A percentile compares a stretch with the other conserved stretches of the same genome.
phyloP scores from a whole-genome alignment of 1,139 yeast genomes.

The Yamadazyma diospyri region DNA sequence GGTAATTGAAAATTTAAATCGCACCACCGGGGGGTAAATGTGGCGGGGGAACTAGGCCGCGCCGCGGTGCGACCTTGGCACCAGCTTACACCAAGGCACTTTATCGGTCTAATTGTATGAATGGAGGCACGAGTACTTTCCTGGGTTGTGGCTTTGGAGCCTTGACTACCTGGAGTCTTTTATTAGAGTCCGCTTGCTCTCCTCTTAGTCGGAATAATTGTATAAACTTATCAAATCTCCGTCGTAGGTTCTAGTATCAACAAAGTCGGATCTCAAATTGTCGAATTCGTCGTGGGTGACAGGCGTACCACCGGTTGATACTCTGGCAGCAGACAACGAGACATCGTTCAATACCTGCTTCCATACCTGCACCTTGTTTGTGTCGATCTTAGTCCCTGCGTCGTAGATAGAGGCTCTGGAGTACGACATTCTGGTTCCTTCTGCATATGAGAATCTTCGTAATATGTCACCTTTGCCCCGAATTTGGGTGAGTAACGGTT shows the following conservation, averaged over 20 bases:
- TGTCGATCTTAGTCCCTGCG: not conserved
- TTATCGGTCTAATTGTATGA: too few species aligned
- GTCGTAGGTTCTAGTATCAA: constrained; percentile 9
- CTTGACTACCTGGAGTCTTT: too few species aligned
- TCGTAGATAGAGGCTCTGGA: too few species aligned
- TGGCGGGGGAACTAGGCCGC: not conserved
- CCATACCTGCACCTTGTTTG: constrained; percentile 21
- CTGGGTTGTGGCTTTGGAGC: too few species aligned
- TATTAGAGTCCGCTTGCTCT: too few species aligned
- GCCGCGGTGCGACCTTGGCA: not conserved
- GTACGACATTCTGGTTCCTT: constrained; percentile 5
- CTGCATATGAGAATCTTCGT: constrained; percentile 7
- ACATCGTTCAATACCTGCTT: constrained; percentile 42
- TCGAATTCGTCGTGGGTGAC: constrained; percentile 17
- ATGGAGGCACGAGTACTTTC: too few species aligned
- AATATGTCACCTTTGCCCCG: too few species aligned
- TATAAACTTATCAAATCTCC: constrained; percentile 11
- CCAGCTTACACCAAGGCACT: too few species aligned
- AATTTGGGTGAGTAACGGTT: too few species aligned
- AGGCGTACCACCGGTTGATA: constrained; percentile 42
- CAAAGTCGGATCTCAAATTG: constrained; percentile 28
- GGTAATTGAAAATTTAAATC: constrained; percentile 5
- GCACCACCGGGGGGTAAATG: not conserved
- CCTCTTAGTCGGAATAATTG: constrained; percentile 3
- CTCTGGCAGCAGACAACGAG: constrained; percentile 49